These are phyloP conservation scores for Leccinum laetum DNA, from an alignment of 1,284 basidiomycete genomes.

Conservation along the genomic window DNA sequence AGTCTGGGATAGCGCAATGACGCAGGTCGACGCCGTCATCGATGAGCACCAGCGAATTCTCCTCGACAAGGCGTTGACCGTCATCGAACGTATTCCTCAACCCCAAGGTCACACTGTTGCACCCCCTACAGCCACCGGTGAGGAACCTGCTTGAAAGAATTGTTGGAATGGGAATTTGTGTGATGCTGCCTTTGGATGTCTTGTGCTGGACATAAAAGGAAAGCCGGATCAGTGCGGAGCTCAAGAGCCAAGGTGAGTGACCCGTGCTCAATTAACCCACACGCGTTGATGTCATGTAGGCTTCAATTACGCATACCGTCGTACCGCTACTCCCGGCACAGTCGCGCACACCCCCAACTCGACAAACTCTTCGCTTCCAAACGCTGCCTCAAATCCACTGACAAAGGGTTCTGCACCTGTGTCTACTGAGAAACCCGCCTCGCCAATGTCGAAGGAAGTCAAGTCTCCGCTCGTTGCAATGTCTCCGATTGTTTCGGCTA, in stretches of 20 bases:
- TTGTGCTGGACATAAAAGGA: slow-evolving; percentile 89
- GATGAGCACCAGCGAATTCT: slow-evolving; percentile 90
- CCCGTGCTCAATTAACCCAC: slow-evolving; percentile 1
- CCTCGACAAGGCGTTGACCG: slow-evolving; percentile 87
- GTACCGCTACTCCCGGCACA: slow-evolving; percentile 55
- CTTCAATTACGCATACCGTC: slow-evolving; percentile 85
- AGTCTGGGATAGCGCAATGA: slow-evolving; percentile 93
- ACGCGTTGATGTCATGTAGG: slow-evolving; percentile 46
- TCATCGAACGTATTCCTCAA: slow-evolving; percentile 80
- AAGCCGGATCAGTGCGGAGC: slow-evolving; percentile 60
- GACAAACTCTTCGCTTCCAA: slow-evolving; percentile 36
- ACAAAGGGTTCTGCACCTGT: slow-evolving; percentile 40
- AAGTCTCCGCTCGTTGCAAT: slow-evolving; percentile 28
- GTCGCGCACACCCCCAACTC: slow-evolving; percentile 43
- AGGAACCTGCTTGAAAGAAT: slow-evolving; percentile 95
- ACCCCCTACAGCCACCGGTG: slow-evolving; percentile 53
- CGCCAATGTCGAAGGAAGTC: slow-evolving; percentile 36
- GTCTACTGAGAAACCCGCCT: slow-evolving; percentile 40
- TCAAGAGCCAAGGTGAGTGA: slow-evolving; percentile 39
- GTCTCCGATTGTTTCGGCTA: slow-evolving; percentile 32
- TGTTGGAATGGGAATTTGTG: slow-evolving; percentile 99
- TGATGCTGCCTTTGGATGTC: slow-evolving; percentile 89
- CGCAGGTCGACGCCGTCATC: slow-evolving; percentile 90
- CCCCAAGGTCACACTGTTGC: slow-evolving; percentile 55
- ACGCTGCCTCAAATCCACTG: slow-evolving; percentile 30